phyloP scores from a whole-genome alignment of 805 yeast genomes.

The Zygoascus biomembranicola region DNA sequence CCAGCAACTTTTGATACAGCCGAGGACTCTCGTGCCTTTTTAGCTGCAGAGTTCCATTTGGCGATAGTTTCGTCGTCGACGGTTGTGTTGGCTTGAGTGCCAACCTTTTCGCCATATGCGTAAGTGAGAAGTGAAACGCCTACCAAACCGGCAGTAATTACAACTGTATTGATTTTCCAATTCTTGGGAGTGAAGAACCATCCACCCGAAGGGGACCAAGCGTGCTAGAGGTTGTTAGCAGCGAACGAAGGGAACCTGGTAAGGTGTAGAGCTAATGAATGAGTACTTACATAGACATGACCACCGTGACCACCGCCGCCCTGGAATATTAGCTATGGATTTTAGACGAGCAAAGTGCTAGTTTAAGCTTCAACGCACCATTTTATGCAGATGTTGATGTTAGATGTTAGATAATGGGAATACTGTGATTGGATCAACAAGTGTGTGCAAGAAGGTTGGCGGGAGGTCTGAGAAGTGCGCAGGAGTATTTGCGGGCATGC shows the following conservation, averaged over 20 bases:
- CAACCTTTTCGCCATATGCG: conserved; percentile 32
- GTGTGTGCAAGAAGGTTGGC: neutral
- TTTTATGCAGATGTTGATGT: neutral
- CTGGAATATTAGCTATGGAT: neutral
- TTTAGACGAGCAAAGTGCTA: neutral
- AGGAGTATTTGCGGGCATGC: neutral
- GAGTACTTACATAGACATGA: neutral
- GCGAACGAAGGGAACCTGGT: too few species aligned
- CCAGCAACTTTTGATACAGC: conserved; percentile 23
- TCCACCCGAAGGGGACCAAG: conserved; percentile 44
- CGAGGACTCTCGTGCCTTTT: conserved; percentile 25
- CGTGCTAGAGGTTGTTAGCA: conserved; percentile 11
- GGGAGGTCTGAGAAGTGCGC: neutral
- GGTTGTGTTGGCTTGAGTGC: conserved; percentile 31
- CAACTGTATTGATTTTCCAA: conserved; percentile 37
- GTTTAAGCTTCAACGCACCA: neutral
- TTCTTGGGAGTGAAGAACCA: conserved; percentile 49
- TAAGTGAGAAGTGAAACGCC: conserved; percentile 29
- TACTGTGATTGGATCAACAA: neutral
- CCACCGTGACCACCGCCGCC: conserved; percentile 3
- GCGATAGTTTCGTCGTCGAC: conserved; percentile 34
- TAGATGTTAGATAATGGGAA: neutral
- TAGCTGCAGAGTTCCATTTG: conserved; percentile 43
- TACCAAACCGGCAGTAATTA: conserved; percentile 35
- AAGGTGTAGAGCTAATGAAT: too few species aligned